Conservation (phyloP, 2,329 filamentous ascomycete species). For the Scortechinia acanthostroma region DNA sequence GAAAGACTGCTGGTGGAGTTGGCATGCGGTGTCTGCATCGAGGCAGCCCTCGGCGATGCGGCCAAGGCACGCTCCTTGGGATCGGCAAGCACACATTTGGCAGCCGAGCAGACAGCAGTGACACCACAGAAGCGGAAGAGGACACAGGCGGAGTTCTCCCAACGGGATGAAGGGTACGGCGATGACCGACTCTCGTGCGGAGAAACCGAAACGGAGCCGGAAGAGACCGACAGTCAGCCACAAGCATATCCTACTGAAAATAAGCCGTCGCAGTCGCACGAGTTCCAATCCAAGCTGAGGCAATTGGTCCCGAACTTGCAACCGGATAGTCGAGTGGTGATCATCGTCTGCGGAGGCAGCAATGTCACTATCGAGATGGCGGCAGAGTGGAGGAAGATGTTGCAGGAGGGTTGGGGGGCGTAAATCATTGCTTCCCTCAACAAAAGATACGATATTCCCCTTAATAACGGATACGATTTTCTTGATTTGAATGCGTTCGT, state of each 20-base stretch:
- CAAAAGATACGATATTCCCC: too few relatives aligned
- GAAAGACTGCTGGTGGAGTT: not conserved
- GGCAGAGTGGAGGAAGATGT: not conserved
- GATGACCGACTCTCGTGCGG: not conserved
- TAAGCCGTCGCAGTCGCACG: not conserved
- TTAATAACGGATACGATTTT: too few relatives aligned
- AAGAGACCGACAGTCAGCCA: not conserved
- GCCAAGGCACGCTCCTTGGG: not conserved
- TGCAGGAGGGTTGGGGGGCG: conserved; percentile 15
- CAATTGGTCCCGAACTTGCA: not conserved
- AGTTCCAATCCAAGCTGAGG: conserved; percentile 10
- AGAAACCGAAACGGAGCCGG: not conserved
- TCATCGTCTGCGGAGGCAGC: not conserved
- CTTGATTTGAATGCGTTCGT: too few relatives aligned
- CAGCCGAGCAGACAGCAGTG: not conserved
- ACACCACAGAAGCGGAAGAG: not conserved
- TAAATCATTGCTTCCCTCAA: too few relatives aligned
- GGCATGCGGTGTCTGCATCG: conserved; percentile 2
- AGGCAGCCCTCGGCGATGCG: conserved; percentile 23
- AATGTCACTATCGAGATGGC: not conserved
- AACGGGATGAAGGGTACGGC: not conserved
- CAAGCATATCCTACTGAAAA: too few relatives aligned
- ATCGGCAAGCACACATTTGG: too few relatives aligned
- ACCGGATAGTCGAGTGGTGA: not conserved
- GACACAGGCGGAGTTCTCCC: conserved; percentile 2